These are phyloP conservation scores for Geotrichum bryndzae DNA, from an alignment of 1,139 yeast genomes.

Conservation along the genomic window DNA sequence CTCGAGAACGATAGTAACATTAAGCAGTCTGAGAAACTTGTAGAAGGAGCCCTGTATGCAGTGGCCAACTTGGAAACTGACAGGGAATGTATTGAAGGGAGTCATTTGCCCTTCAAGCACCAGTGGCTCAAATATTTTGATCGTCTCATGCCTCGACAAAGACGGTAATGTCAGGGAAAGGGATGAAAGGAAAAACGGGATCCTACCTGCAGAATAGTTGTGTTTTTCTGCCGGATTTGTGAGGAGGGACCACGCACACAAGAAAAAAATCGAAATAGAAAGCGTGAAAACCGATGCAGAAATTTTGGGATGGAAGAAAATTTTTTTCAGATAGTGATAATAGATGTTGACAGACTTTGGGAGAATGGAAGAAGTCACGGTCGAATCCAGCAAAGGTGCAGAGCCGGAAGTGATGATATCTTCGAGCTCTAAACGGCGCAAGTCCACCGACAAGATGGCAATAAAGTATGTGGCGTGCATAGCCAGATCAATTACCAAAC, in stretches of 20 bases:
- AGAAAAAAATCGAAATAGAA: neutral
- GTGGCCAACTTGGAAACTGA: constrained; percentile 9
- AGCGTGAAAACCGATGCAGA: constrained; percentile 13
- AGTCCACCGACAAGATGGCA: constrained; percentile 61
- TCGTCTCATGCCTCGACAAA: constrained; percentile 5
- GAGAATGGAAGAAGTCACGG: neutral
- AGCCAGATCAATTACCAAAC: constrained; percentile 50
- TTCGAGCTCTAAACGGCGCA: constrained; percentile 55
- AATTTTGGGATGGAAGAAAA: constrained; percentile 14
- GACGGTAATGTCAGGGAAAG: constrained; percentile 5
- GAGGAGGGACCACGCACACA: constrained; percentile 9
- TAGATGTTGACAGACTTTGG: constrained; percentile 4
- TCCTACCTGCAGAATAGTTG: constrained; percentile 12
- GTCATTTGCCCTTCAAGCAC: constrained; percentile 13
- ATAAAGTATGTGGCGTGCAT: constrained; percentile 58
- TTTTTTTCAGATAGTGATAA: constrained; percentile 9
- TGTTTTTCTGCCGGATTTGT: constrained; percentile 10
- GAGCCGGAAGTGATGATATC: constrained; percentile 36
- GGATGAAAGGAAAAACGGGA: constrained; percentile 15
- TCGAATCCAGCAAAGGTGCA: neutral
- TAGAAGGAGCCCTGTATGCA: constrained; percentile 13
- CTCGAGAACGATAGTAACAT: constrained; percentile 37
- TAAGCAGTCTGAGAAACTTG: constrained; percentile 14
- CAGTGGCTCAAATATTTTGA: constrained; percentile 16
- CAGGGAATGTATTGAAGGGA: neutral